phyloP scores from a whole-genome alignment of 768 basidiomycete species.

The Clathrus columnatus region DNA sequence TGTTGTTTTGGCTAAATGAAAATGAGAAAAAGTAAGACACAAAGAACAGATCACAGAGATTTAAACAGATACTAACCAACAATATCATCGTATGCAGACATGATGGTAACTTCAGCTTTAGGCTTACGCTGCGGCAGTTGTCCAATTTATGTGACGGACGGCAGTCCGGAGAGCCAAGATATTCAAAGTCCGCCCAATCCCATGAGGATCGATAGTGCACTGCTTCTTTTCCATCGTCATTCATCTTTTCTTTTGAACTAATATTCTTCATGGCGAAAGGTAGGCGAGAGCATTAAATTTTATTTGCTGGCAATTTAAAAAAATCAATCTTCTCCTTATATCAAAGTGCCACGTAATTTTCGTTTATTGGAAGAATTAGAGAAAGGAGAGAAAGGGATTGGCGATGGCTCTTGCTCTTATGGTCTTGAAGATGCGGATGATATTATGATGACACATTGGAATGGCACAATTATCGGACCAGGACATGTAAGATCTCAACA shows the following conservation, averaged over 20 bases:
- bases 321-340: not conserved
- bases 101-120: slow-evolving; percentile 21
- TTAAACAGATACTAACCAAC: slow-evolving; percentile 53
- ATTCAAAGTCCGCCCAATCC: slow-evolving; percentile 4
- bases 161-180: not conserved
- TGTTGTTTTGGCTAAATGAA: slow-evolving; percentile 88
- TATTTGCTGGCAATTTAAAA: not conserved
- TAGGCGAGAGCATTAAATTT: slow-evolving; percentile 6
- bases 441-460: slow-evolving; percentile 97
- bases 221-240: not conserved
- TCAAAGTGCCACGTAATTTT: slow-evolving; percentile 92
- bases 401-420: slow-evolving; percentile 96
- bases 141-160: slow-evolving; percentile 1
- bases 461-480: slow-evolving; percentile 97
- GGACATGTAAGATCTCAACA: slow-evolving; percentile 64
- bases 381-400: slow-evolving; percentile 99
- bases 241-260: not conserved
- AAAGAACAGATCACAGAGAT: not conserved
- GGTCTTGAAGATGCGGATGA: slow-evolving; percentile 94
- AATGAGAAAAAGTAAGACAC: slow-evolving; percentile 4
- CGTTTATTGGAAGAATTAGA: slow-evolving; percentile 96
- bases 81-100: slow-evolving; percentile 85
- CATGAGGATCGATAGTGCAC: not conserved
- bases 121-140: not conserved
- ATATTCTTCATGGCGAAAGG: slow-evolving; percentile 26